These are phyloP conservation scores for Cucumis hystrix DNA, from an alignment of 306 rosid genomes.

Conservation along the genomic window DNA sequence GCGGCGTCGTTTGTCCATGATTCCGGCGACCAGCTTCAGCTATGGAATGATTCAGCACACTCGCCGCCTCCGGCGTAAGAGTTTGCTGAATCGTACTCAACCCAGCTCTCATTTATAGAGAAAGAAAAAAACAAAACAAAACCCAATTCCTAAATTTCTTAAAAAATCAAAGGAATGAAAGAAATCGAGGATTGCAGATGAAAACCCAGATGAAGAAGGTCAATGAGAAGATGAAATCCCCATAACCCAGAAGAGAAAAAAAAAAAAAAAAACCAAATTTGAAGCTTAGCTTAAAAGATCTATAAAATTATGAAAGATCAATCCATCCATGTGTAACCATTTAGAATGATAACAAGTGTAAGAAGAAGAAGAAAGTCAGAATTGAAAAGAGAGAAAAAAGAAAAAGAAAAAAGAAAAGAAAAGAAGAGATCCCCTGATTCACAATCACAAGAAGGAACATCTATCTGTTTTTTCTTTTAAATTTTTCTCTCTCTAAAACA, in stretches of 20 bases:
- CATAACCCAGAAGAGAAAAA: neutral
- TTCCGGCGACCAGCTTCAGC: constrained; percentile 85
- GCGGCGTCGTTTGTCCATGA: constrained; percentile 96
- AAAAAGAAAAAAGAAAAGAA: neutral
- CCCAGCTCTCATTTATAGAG: constrained; percentile 80
- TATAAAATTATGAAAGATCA: neutral
- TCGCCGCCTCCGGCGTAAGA: constrained; percentile 95
- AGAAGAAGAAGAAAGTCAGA: neutral
- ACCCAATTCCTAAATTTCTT: neutral
- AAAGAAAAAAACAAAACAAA: neutral
- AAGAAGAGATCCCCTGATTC: neutral
- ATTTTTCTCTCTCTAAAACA: neutral
- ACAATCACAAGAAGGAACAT: neutral
- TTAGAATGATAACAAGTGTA: neutral
- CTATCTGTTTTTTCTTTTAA: neutral
- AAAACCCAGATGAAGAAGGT: constrained; percentile 1
- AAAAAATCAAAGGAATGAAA: neutral
- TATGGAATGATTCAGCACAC: constrained; percentile 76
- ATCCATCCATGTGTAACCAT: neutral
- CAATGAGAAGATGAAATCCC: neutral
- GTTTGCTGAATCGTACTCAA: constrained; percentile 92
- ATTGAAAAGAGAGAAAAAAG: neutral
- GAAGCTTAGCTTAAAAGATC: neutral
- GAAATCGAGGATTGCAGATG: neutral
- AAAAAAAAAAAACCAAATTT: no score